Evolutionary conservation across 306 rosid species (phyloP), one percentile per base, ranked within the genome.

Genomic region (Dryas alaskensis): DNA sequence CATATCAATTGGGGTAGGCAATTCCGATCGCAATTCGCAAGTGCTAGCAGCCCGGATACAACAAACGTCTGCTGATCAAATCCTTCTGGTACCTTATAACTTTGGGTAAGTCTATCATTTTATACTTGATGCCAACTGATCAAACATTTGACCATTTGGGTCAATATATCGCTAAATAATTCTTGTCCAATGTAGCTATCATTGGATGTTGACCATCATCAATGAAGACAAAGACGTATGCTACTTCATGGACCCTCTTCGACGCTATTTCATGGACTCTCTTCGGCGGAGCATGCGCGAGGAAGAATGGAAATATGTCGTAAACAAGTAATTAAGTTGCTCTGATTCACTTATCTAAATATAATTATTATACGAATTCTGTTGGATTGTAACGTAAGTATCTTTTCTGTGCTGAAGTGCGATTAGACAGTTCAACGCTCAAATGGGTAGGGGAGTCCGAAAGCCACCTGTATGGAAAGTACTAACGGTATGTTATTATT

Each of bases 241-340:
- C 60, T 69, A 69, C 49, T 69, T 69, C 49, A 5, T 69, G 61
- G 73, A 69, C 48, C 73, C 73, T 5, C 73, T 69, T 51, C 73
- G 51, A 40, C 10, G 73, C 16, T 69, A 69, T 69, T 69, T 69
- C 60, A 69, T 69, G 73, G 73, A 69, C 73, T 58, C 73, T 51
- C 73, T 69, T 10, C 73, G 73, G 37, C 60, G 60, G 10, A 69
- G 73, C 73, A 69, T 39, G 61, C 27, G 47, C 16, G 61, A 69
- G 73, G 73, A 69, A 69, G 73, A 69, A 50, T 69, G 73, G 73
- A 69, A 69, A 52, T 69, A 51, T 69, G 48, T 40, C 39, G 61
- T 69, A 50, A 69, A 69, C 60, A 69, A 51, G 73, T 69, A 51
- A 62, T 62, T 8, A 14, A 39, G 10, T 51, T 51, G 22, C 46